phyloP scores from a whole-genome alignment of 176 grass and related monocot species.

The Oryza nivara region DNA sequence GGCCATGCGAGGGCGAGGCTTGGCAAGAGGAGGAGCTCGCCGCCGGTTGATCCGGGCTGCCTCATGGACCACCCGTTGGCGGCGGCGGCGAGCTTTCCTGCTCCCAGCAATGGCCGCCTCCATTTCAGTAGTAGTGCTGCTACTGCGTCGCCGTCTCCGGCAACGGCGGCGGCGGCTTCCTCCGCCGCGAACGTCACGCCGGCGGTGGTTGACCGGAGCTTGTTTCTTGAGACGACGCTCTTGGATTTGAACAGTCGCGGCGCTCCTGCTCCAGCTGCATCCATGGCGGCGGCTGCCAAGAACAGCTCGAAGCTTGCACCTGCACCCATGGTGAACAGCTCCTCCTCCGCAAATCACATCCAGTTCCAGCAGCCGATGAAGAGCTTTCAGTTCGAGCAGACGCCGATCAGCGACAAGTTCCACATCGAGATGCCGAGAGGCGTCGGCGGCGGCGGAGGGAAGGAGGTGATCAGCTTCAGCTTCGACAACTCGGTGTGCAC shows the following conservation, averaged over 20 bases:
- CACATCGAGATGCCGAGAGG: conserved; percentile 50
- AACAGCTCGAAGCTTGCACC: neutral
- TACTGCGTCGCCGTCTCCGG: neutral
- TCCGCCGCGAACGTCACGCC: conserved; percentile 13
- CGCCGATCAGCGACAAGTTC: conserved; percentile 43
- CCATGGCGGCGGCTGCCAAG: neutral
- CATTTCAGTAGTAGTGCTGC: neutral
- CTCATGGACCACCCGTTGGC: conserved; percentile 43
- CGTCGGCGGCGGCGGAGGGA: neutral
- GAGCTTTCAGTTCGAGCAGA: conserved; percentile 51
- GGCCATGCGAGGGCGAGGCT: conserved; percentile 60
- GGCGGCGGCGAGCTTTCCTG: neutral
- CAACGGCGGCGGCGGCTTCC: conserved; percentile 1
- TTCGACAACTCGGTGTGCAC: conserved; percentile 67
- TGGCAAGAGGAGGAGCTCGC: conserved; percentile 32
- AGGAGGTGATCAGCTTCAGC: conserved; percentile 70
- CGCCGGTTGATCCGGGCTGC: conserved; percentile 14
- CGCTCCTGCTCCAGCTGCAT: neutral
- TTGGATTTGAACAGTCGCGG: conserved; percentile 32
- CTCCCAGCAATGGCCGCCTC: neutral
- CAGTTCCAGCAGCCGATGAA: conserved; percentile 37
- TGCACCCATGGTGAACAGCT: neutral
- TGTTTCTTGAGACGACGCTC: conserved; percentile 51
- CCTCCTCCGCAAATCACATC: conserved; percentile 13
- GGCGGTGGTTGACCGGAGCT: conserved; percentile 39